Evolutionary conservation across 306 rosid genomes (phyloP), one percentile per base, ranked within the genome.

Genomic region (Cucumis hystrix): DNA sequence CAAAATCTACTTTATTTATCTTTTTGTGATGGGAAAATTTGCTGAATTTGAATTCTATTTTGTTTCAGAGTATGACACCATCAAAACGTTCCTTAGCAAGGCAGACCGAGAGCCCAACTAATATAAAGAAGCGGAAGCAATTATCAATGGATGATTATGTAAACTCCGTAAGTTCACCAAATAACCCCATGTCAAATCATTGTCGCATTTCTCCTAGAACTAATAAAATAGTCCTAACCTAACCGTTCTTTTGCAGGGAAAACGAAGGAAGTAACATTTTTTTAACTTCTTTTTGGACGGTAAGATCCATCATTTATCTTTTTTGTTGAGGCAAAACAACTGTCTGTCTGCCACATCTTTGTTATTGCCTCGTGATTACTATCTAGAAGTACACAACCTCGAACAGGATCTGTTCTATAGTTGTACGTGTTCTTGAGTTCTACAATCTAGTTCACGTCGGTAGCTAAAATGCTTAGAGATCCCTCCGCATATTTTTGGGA

Each of bases 81-180:
- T 90, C 97, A 25, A 95, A 95, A 85, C 97, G 99, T 9, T 62
- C 85, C 65, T 8, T 82, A 79, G 83, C 93, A 59, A 86, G 96
- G 86, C 97, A 90, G 87, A 83, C 90, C 0, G 97, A 95, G 51
- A 85, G 88, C 75, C 97, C 97, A 17, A 77, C 86, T 79, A 72
- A 87, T 45, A 14, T 82, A 54, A 95, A 90, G 91, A 95, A 89
- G 91, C 89, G 97, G 81, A 95, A 87, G 82, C 99, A 95, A 64
- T 82, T 81, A 85, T 86, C 97, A 6, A 90, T 92, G 97, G 99
- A 95, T 54, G 91, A 89, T 62, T 95, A 87, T 68, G 78, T 80
- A 2, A 77, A 85, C 88, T 51, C 96, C 81, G 98, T 91, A 89
- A 28, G 83, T 10, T 35, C 59, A 35, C 69, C 30, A 75, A 15